A percentile compares a stretch with the other conserved stretches of the same genome.
These are phyloP conservation scores for Apostasia ramifera DNA, from an alignment of 106 monocot species.

Conservation along the genomic window DNA sequence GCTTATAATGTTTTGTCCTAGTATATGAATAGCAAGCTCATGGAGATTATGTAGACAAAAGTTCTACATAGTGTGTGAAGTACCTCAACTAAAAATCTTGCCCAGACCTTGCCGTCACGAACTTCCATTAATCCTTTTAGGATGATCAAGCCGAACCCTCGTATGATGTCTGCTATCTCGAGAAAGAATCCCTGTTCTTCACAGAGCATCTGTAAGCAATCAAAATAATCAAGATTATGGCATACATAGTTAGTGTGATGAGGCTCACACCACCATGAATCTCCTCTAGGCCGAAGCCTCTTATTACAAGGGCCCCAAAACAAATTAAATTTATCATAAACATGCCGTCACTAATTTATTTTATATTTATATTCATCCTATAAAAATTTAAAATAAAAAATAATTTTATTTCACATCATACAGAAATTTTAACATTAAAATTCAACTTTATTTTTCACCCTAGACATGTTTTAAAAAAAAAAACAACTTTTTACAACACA, in stretches of 20 bases:
- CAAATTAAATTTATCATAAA: not conserved
- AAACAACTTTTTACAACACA: no score
- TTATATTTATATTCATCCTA: no score
- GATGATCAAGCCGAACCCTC: conserved; percentile 85
- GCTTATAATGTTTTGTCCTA: no score
- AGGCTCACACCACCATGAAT: no score
- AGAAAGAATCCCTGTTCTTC: conserved; percentile 92
- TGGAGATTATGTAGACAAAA: not conserved
- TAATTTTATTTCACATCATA: no score
- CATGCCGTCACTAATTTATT: no score
- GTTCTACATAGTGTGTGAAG: not conserved
- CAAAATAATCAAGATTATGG: not conserved
- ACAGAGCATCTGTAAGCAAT: conserved; percentile 68
- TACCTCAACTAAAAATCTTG: conserved; percentile 91
- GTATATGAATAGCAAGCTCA: not conserved
- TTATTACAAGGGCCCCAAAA: not conserved
- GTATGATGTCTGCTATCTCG: conserved; percentile 89
- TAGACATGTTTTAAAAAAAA: no score
- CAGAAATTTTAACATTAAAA: no score
- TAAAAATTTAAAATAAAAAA: not conserved
- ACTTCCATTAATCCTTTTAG: conserved; percentile 90
- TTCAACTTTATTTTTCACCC: no score
- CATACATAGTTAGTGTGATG: no score
- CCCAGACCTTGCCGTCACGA: conserved; percentile 72
- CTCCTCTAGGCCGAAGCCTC: no score